phyloP scores from a whole-genome alignment of 176 grass and related monocot species.

The Hordeum vulgare region MorexV3_pseudomolecules_assembly NC_058520.1:8399838-8400337 shows the following conservation, averaged over 20 bases:
- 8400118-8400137: neutral
- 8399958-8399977: constrained; percentile 55
- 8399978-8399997: constrained; percentile 69
- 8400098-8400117: constrained; percentile 10
- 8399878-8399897: constrained; percentile 42
- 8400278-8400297: neutral
- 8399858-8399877: constrained; percentile 26
- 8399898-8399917: constrained; percentile 55
- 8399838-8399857: constrained; percentile 37
- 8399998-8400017: neutral
- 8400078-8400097: neutral
- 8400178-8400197: neutral
- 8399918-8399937: constrained; percentile 70
- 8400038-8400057: neutral
- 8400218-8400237: neutral
- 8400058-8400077: neutral
- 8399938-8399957: constrained; percentile 43
- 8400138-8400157: neutral
- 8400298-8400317: neutral
- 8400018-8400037: constrained; percentile 1
- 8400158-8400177: neutral
- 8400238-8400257: neutral
- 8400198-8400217: neutral
- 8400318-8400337: neutral
- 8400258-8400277: neutral